Percentiles rank a stretch among this genome's conserved stretches.
These are phyloP conservation scores for Aureobasidium sp. DNA, from an alignment of 2,329 filamentous ascomycete genomes.

Conservation along the genomic window DNA sequence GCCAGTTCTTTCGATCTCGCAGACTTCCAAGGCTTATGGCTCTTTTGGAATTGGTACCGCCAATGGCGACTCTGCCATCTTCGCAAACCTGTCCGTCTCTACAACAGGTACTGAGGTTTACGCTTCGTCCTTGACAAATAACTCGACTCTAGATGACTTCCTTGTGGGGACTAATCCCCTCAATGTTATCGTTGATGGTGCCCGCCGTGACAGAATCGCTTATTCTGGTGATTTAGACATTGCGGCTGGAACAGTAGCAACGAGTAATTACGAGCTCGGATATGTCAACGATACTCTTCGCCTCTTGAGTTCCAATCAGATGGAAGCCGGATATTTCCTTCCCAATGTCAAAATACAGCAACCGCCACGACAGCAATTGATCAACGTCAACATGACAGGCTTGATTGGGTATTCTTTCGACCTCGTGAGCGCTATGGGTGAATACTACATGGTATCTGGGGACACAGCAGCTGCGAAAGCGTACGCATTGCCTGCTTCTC, in stretches of 20 bases:
- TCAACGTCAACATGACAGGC: neutral
- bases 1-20: neutral
- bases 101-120: neutral
- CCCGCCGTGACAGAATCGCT: neutral
- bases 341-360: neutral
- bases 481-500: neutral
- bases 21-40: neutral
- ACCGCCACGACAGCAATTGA: neutral
- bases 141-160: neutral
- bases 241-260: neutral
- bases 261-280: neutral
- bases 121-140: neutral
- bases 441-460: neutral
- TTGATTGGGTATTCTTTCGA: neutral
- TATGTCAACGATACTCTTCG: neutral
- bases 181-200: neutral
- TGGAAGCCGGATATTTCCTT: neutral
- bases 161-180: neutral
- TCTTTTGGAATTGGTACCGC: neutral
- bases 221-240: neutral
- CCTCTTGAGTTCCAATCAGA: neutral
- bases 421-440: neutral
- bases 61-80: neutral
- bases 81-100: neutral
- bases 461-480: neutral